A percentile compares a stretch with the other conserved stretches of the same genome.
phyloP scores from a whole-genome alignment of 768 basidiomycete genomes.

The Phlegmacium glaucopus region DNA sequence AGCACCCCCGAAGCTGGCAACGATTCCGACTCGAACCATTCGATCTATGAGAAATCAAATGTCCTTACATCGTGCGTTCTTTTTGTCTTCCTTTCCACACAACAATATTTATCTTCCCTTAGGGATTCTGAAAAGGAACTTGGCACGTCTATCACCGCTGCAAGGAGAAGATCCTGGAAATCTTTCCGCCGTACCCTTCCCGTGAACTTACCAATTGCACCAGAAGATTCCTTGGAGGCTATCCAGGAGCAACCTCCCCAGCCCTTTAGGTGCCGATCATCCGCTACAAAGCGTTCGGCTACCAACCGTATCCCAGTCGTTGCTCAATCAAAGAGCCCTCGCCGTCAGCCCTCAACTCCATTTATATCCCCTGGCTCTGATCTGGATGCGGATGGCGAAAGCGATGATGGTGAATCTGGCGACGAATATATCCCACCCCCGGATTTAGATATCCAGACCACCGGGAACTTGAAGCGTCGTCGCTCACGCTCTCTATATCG shows the following conservation, averaged over 20 bases:
- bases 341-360: background rate
- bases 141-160: background rate
- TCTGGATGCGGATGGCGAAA: conserved; percentile 29
- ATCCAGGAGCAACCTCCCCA: background rate
- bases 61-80: background rate
- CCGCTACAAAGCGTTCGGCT: background rate
- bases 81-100: background rate
- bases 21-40: background rate
- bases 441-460: conserved; percentile 7
- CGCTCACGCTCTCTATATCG: conserved; percentile 12
- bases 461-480: conserved; percentile 28
- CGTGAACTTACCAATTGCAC: background rate
- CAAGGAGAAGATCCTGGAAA: background rate
- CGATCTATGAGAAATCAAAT: background rate
- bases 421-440: conserved; percentile 45
- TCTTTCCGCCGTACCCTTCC: conserved; percentile 3
- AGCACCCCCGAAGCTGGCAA: background rate
- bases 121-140: background rate
- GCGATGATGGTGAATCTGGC: conserved; percentile 35
- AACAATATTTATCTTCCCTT: too few species aligned
- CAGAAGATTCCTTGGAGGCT: background rate
- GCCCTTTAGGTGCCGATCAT: background rate
- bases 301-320: background rate
- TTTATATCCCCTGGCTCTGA: conserved; percentile 6
- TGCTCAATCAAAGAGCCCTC: background rate